Percentiles rank a stretch among this genome's conserved stretches.
Conservation (phyloP, 768 basidiomycete genomes). For the Xerocomellus intermedius region DNA sequence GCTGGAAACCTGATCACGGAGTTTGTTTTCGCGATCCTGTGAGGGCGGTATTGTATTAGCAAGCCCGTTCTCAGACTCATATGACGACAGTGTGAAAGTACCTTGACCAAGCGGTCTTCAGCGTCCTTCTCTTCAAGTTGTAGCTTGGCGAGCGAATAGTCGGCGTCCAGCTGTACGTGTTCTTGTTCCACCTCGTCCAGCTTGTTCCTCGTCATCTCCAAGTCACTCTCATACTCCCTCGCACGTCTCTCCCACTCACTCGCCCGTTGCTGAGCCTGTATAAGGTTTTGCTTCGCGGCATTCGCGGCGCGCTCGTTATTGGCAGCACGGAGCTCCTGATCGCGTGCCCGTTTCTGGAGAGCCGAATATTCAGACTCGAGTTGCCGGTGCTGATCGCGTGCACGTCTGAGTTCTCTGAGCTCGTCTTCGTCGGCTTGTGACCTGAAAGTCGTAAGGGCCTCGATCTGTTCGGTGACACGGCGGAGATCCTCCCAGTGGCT, state of each 20-base stretch:
- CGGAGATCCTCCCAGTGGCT: constrained; percentile 78
- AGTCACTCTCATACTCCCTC: constrained; percentile 63
- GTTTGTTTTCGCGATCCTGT: constrained; percentile 70
- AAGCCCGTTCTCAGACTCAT: neutral
- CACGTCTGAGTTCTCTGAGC: constrained; percentile 62
- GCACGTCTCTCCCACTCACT: constrained; percentile 81
- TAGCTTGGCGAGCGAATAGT: constrained; percentile 61
- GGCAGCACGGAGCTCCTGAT: constrained; percentile 60
- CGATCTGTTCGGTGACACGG: constrained; percentile 70
- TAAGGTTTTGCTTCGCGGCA: constrained; percentile 59
- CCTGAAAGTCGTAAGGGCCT: constrained; percentile 58
- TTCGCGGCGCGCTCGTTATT: constrained; percentile 61
- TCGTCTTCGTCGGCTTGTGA: constrained; percentile 69
- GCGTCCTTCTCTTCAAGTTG: constrained; percentile 78
- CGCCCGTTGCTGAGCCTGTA: constrained; percentile 74
- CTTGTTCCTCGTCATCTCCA: constrained; percentile 57
- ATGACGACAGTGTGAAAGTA: constrained; percentile 28
- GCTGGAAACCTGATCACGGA: constrained; percentile 61
- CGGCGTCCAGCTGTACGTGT: constrained; percentile 65
- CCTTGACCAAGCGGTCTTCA: constrained; percentile 65
- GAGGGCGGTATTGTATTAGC: neutral
- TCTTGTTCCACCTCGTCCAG: constrained; percentile 68
- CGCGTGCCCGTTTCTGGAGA: constrained; percentile 71
- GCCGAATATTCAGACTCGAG: constrained; percentile 67
- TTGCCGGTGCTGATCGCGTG: constrained; percentile 55